Evolutionary conservation across 495 filamentous ascomycete genomes (phyloP), one percentile per base, ranked within the genome.

Genomic region (Podospora pseudocomata): DNA sequence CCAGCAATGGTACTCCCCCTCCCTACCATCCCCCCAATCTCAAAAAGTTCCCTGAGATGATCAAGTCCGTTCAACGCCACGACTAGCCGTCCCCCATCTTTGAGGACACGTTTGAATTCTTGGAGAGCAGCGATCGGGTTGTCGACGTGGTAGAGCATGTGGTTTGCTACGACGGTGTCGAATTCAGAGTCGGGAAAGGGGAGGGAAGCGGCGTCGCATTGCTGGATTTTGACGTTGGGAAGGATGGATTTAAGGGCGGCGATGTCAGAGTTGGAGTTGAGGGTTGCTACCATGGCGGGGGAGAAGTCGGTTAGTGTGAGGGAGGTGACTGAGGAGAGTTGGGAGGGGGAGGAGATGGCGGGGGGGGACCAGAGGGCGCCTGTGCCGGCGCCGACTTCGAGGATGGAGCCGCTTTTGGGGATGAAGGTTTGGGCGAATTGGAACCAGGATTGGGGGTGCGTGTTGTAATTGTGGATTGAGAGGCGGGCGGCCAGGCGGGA

Each of bases 91-190:
- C 66, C 66, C 16, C 60, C 60, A 20, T 23, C 39, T 6, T 54
- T 27, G 2, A 67, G 26, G 3, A 67, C 66, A 34, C 66, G 58
- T 18, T 54, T 23, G 26, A 67, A 67, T 39, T 63, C 66, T 0
- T 3, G 6, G 0, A 67, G 66, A 5, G 60, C 66, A 23, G 27
- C 16, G 15, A 49, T 13, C 1, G 66, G 66, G 27, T 63, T 44
- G 18, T 67, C 66, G 9, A 67, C 59, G 18, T 67, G 66, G 44
- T 67, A 67, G 20, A 67, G 66, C 66, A 67, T 67, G 66, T 67
- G 66, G 44, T 67, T 67, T 11, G 66, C 66, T 3, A 67, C 39
- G 19, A 67, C 34, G 1, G 44, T 49, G 66, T 67, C 66, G 15
- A 63, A 67, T 4, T 7, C 28, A 2, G 15, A 39, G 5, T 44